Percentiles rank a stretch among this genome's conserved stretches.
Conservation (phyloP, 768 basidiomycete genomes). For the Lentinula lateritia region DNA sequence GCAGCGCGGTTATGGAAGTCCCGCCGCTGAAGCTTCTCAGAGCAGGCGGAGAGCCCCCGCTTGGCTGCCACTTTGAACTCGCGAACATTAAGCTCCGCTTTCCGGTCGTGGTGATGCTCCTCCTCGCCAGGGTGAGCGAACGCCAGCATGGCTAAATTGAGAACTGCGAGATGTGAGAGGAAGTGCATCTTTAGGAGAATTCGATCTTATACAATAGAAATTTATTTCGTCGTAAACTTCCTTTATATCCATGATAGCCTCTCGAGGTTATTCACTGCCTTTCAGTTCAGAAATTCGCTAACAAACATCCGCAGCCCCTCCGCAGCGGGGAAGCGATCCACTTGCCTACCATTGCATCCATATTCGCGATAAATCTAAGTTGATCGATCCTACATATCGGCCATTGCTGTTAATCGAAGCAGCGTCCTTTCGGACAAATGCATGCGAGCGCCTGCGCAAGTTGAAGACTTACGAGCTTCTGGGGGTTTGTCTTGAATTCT, state of each 20-base stretch:
- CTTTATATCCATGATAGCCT: no score
- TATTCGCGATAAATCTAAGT: neutral
- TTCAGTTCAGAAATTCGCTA: neutral
- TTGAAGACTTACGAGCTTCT: neutral
- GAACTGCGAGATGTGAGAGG: neutral
- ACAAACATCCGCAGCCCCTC: neutral
- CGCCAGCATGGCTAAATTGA: neutral
- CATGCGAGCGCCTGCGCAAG: neutral
- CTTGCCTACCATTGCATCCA: neutral
- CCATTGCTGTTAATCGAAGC: neutral
- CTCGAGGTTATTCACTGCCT: no score
- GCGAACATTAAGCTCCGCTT: neutral
- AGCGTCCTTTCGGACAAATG: neutral
- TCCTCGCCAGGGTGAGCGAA: neutral
- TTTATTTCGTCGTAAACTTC: no score
- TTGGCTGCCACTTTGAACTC: neutral
- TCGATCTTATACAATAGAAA: no score
- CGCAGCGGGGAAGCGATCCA: neutral
- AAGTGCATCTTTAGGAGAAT: neutral
- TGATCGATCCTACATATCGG: neutral
- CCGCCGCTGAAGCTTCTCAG: neutral
- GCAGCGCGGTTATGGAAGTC: neutral
- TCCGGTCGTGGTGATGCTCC: neutral
- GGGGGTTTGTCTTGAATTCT: no score
- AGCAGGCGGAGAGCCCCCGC: neutral